Base-by-base conservation (phyloP, 1,139 yeast species). In the Candida sanyaensis region DNA sequence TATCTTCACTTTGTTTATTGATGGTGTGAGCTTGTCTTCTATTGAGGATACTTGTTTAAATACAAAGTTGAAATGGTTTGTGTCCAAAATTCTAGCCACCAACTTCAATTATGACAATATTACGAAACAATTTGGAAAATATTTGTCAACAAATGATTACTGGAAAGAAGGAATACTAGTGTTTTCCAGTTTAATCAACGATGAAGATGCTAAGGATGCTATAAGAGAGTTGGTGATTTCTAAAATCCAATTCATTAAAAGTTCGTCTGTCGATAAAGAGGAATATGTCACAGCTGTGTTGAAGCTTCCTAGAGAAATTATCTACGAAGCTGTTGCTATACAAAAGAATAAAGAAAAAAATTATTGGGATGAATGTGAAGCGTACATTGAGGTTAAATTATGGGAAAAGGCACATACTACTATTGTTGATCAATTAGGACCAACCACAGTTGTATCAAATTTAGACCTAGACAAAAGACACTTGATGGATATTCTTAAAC, bases 331-430 rank as follows among this genome's bases (percentile, higher is more conserved):
- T 1, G 68, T 78, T 34, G 84, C 90, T 0, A 61, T 75, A 24
- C 48, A 54, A 44, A 47, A 55, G n/a, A 78, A 77, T 2, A 23
- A 41, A 6, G 27, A 38, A 7, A 42, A 42, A 11, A 79, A 86
- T 45, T 76, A 71, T 54, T 73, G 84, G 69, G 72, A 76, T 8
- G 92, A 90, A 54, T 81, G 85, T 2, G 71, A 76, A 43, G 80
- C 85, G 23, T 76, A 87, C 43, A 65, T 89, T 2, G 73, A 71
- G n/a, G 96, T 96, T 0, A 71, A 69, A 12, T 63, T 78, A 43
- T 81, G 81, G 73, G 72, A 68, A 1, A 83, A 80, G 41, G 96
- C 96, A 0, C 96, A 88, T 57, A 64, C 67, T 1, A 70, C 81
- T 0, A 69, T 88, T 4, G 60, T 82, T 3, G 59, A 68, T 3